Evolutionary conservation across 257 asterid genomes (phyloP).

Genomic region (Oldenlandia corymbosa): DNA sequence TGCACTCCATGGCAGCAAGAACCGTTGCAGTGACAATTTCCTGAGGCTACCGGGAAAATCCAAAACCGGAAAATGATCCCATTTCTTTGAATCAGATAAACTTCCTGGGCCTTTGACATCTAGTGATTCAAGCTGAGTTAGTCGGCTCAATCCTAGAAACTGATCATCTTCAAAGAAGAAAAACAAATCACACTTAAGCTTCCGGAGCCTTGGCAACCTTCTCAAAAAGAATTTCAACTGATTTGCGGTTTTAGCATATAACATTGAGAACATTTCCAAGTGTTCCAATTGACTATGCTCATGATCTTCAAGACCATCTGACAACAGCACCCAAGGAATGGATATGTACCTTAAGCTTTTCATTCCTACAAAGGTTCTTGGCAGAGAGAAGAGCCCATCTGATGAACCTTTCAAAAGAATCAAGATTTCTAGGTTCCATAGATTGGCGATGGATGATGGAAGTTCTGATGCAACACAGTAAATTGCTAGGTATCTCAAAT

Average conservation of each 20-base stretch:
- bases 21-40: background rate
- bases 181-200: slow-evolving; percentile 12
- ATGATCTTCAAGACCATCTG: background rate
- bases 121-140: slow-evolving; percentile 8
- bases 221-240: slow-evolving; percentile 4
- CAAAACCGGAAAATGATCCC: background rate
- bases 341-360: slow-evolving; percentile 15
- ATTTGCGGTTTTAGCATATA: background rate
- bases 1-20: slow-evolving; percentile 10
- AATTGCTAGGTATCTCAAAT: slow-evolving; percentile 13
- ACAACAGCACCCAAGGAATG: background rate
- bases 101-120: background rate
- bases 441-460: slow-evolving; percentile 4
- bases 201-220: slow-evolving; percentile 9
- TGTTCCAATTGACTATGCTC: background rate
- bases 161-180: background rate
- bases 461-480: background rate
- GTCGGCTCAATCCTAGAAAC: slow-evolving; percentile 7
- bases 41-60: slow-evolving; percentile 13
- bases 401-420: background rate
- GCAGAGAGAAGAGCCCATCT: background rate
- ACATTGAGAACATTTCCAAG: slow-evolving; percentile 1
- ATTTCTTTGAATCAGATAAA: too few species aligned
- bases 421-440: slow-evolving; percentile 3
- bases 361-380: background rate